Evolutionary conservation across 176 grass and related monocot species (phyloP).

Genomic region (Musa acuminata): DNA sequence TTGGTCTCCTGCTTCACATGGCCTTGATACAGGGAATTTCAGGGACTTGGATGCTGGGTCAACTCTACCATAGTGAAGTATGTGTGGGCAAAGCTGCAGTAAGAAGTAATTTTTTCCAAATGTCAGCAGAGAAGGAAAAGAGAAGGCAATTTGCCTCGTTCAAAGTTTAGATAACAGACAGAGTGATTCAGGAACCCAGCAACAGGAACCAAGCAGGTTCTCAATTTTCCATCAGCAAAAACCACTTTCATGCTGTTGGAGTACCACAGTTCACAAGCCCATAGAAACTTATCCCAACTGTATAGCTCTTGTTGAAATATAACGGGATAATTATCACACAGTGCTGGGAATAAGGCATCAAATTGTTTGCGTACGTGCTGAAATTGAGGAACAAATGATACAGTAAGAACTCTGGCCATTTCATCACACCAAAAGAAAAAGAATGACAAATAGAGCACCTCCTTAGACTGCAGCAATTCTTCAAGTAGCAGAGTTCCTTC

Average conservation of each 20-base stretch:
- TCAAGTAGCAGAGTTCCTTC: constrained; percentile 85
- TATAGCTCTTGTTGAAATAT: constrained; percentile 62
- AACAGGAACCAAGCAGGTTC: constrained; percentile 81
- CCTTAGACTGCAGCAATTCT: constrained; percentile 79
- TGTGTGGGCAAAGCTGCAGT: constrained; percentile 66
- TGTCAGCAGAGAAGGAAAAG: constrained; percentile 6
- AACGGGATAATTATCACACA: constrained; percentile 38
- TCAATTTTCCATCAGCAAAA: constrained; percentile 69
- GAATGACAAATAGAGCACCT: constrained; percentile 31
- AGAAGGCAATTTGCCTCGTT: background rate
- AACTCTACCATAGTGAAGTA: constrained; percentile 90
- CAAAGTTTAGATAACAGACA: constrained; percentile 20
- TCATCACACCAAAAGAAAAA: background rate
- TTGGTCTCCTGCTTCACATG: constrained; percentile 69
- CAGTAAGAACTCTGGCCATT: background rate
- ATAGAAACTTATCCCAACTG: constrained; percentile 75
- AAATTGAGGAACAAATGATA: constrained; percentile 19
- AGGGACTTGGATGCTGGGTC: constrained; percentile 59
- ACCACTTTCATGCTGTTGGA: constrained; percentile 85
- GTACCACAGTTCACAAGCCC: constrained; percentile 92
- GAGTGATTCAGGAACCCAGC: constrained; percentile 79
- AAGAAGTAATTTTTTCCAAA: background rate
- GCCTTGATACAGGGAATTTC: constrained; percentile 77
- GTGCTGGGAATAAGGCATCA: constrained; percentile 54
- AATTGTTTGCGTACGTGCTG: constrained; percentile 73